Evolutionary conservation across 2,329 filamentous ascomycete genomes (phyloP).

Genomic region (Xylaria arbuscula): DNA sequence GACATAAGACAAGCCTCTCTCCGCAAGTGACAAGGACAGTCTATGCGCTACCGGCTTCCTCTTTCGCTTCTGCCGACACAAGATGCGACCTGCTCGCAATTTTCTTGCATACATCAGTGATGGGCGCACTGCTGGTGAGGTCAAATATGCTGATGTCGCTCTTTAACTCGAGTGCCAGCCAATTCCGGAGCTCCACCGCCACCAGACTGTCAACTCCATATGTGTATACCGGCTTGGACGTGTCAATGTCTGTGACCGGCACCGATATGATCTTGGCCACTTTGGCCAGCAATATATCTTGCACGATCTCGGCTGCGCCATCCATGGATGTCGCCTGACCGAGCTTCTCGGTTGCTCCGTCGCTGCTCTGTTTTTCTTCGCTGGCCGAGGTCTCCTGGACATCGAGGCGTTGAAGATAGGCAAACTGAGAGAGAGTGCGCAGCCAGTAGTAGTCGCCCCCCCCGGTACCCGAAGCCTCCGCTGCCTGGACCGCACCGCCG

Average conservation of each 20-base stretch:
- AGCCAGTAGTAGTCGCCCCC: slow-evolving; percentile 23
- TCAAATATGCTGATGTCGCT: slow-evolving; percentile 26
- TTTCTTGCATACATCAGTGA: slow-evolving; percentile 24
- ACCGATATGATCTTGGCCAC: slow-evolving; percentile 20
- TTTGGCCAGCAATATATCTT: slow-evolving; percentile 18
- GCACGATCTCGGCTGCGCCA: slow-evolving; percentile 25
- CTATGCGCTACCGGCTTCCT: not conserved
- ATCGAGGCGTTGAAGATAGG: slow-evolving; percentile 20
- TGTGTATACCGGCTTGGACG: slow-evolving; percentile 17
- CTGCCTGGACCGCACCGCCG: slow-evolving; percentile 16
- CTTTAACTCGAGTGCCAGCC: slow-evolving; percentile 22
- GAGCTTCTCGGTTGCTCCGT: slow-evolving; percentile 11
- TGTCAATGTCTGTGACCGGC: slow-evolving; percentile 15
- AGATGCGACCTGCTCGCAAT: slow-evolving; percentile 19
- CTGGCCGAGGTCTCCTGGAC: slow-evolving; percentile 14
- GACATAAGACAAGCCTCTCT: no score
- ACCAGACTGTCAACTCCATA: slow-evolving; percentile 30
- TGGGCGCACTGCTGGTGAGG: slow-evolving; percentile 23
- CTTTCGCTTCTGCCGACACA: slow-evolving; percentile 7
- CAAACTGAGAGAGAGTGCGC: slow-evolving; percentile 20
- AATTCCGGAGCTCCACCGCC: slow-evolving; percentile 29
- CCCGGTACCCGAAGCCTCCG: not conserved
- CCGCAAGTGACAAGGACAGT: not conserved
- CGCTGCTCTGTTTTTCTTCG: slow-evolving; percentile 1
- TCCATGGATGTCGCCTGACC: slow-evolving; percentile 14